These are phyloP conservation scores for Linnemannia hyalina DNA, from an alignment of 192 early-diverging fungal genomes.

Conservation along the genomic window DNA sequence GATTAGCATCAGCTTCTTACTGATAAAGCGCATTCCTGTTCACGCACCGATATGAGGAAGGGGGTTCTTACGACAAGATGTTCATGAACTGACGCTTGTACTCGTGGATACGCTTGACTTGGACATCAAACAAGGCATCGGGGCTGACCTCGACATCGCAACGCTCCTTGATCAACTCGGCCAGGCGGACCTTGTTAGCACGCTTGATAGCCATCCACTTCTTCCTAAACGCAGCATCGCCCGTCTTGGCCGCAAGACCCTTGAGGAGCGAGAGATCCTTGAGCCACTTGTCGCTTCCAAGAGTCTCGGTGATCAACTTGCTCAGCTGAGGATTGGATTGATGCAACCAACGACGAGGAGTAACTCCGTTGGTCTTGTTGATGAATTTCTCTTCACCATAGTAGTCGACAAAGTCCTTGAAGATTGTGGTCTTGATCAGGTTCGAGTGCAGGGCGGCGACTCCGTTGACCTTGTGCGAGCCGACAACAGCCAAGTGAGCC, in stretches of 20 bases:
- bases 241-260: slow-evolving; percentile 72
- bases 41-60: not conserved
- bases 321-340: slow-evolving; percentile 94
- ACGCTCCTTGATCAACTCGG: slow-evolving; percentile 81
- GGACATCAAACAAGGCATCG: slow-evolving; percentile 95
- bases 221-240: slow-evolving; percentile 80
- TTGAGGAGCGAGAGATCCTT: slow-evolving; percentile 79
- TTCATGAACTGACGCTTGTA: slow-evolving; percentile 99
- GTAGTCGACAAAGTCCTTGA: slow-evolving; percentile 91
- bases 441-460: slow-evolving; percentile 92
- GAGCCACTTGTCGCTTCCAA: slow-evolving; percentile 83
- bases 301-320: slow-evolving; percentile 82
- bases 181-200: slow-evolving; percentile 91
- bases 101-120: slow-evolving; percentile 99
- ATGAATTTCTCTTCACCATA: slow-evolving; percentile 91
- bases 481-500: slow-evolving; percentile 95
- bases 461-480: slow-evolving; percentile 96
- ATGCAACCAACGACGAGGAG: slow-evolving; percentile 97
- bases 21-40: too few species aligned
- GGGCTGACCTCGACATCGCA: slow-evolving; percentile 83
- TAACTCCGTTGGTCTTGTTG: slow-evolving; percentile 99
- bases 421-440: slow-evolving; percentile 86
- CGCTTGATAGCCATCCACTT: slow-evolving; percentile 93
- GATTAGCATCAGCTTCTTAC: not conserved
- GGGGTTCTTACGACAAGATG: slow-evolving; percentile 75